Percentiles rank a stretch among this genome's conserved stretches.
Conservation (phyloP, 2,329 filamentous ascomycete genomes). For the Bipolaris sorokiniana region DNA sequence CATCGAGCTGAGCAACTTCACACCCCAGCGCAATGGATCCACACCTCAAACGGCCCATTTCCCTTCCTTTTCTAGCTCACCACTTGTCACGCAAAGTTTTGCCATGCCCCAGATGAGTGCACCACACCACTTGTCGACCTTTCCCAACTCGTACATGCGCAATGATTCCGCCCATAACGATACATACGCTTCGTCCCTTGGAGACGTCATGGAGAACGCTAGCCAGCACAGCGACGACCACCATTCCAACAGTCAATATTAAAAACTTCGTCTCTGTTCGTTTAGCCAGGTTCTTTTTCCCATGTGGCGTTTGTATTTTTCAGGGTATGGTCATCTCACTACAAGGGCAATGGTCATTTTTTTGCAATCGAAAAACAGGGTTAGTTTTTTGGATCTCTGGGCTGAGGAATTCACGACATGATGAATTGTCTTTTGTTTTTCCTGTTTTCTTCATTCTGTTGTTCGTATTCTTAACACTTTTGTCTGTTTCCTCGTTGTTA, state of each 20-base stretch:
- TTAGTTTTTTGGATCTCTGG: no score
- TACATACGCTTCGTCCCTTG: conserved; percentile 42
- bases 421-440: no score
- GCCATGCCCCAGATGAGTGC: conserved; percentile 49
- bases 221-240: conserved; percentile 43
- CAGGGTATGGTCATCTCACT: no score
- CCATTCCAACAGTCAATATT: conserved; percentile 34
- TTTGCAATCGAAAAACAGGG: no score
- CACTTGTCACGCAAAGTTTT: conserved; percentile 47
- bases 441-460: no score
- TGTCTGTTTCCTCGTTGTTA: no score
- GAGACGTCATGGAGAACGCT: conserved; percentile 45
- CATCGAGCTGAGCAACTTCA: conserved; percentile 51
- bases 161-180: conserved; percentile 45
- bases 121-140: conserved; percentile 49
- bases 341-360: no score
- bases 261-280: neutral
- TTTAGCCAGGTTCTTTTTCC: conserved; percentile 4
- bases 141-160: conserved; percentile 47
- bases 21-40: conserved; percentile 40
- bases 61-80: conserved; percentile 49
- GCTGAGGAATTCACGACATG: no score
- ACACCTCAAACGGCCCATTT: conserved; percentile 51
- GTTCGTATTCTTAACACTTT: no score
- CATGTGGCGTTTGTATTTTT: conserved; percentile 14